Evolutionary conservation across 768 basidiomycete species (phyloP).

Genomic region (Boletus insuetus): DNA sequence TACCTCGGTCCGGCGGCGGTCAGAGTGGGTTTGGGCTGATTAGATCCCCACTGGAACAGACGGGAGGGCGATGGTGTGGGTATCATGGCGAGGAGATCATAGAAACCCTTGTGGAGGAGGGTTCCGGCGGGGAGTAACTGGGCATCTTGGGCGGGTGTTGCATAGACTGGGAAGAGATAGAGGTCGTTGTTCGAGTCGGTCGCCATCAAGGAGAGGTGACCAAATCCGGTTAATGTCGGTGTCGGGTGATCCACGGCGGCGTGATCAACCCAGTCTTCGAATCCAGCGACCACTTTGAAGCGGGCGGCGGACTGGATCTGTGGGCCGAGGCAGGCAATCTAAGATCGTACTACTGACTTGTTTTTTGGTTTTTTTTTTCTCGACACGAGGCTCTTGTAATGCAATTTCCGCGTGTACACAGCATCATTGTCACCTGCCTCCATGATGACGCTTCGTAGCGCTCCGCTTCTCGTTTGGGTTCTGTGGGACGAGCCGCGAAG

Average conservation of each 20-base stretch:
- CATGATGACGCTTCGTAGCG: constrained; percentile 12
- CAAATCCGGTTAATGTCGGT: background rate
- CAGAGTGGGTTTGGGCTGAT: constrained; percentile 23
- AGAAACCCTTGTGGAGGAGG: constrained; percentile 89
- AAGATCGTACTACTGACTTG: background rate
- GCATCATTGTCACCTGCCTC: constrained; percentile 12
- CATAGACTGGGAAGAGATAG: constrained; percentile 1
- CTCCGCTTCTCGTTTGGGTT: constrained; percentile 19
- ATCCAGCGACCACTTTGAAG: background rate
- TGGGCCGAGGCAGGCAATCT: background rate
- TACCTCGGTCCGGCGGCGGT: constrained; percentile 60
- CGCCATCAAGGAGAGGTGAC: background rate
- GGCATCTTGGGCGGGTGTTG: constrained; percentile 14
- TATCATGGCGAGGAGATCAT: constrained; percentile 78
- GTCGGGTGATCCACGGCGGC: constrained; percentile 4
- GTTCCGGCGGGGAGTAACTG: too few species aligned
- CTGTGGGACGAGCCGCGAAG: constrained; percentile 25
- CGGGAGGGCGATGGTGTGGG: constrained; percentile 67
- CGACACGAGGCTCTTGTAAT: constrained; percentile 21
- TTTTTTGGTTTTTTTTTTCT: too few species aligned
- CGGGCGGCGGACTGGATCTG: background rate
- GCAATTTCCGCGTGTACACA: constrained; percentile 34
- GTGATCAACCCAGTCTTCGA: background rate
- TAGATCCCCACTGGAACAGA: constrained; percentile 51
- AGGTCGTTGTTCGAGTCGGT: background rate